Evolutionary conservation across 139 green algal genomes (phyloP), one percentile per base, ranked within the genome.

Genomic region (Marvania coccoides): DNA sequence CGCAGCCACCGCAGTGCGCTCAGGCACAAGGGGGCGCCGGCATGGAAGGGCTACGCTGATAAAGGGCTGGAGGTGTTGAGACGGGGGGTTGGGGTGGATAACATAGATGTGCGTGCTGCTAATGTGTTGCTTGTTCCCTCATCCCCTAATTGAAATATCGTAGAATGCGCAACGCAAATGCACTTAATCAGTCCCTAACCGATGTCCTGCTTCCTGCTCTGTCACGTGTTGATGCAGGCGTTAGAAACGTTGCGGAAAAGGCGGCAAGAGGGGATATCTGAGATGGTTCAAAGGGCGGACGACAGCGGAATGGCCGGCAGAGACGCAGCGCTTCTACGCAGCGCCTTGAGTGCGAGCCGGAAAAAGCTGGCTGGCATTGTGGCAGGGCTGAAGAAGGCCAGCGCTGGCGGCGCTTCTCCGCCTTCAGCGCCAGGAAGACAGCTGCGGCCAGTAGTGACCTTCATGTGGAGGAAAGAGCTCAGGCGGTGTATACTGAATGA

Each of bases 391-490:
- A 19, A 51, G n/a, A n/a, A n/a, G n/a, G n/a, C n/a, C n/a, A n/a
- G n/a, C n/a, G n/a, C n/a, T n/a, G n/a, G n/a, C n/a, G n/a, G n/a
- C n/a, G n/a, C n/a, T n/a, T n/a, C n/a, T n/a, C n/a, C n/a, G n/a
- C n/a, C n/a, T n/a, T n/a, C n/a, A n/a, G n/a, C n/a, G n/a, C n/a
- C n/a, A n/a, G n/a, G 29, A 24, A 60, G 65, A 31, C 1, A 0
- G 2, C 70, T 61, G 10, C 56, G 71, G 4, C 71, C 71, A 8
- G 65, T 73, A 42, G 65, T 78, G 3, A 73, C 72, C 26, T 78
- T 70, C 64, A 71, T 78, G 39, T 70, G 38, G 28, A 56, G 72
- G n/a, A 66, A 65, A 34, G 63, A 70, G 38, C 73, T 69, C 37
- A 66, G 38, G 19, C 59, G 72, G 24, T 39, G 72, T 24, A 58